Evolutionary conservation across 2,329 filamentous ascomycete genomes (phyloP).

Genomic region (Didymosphaeria variabile): DNA sequence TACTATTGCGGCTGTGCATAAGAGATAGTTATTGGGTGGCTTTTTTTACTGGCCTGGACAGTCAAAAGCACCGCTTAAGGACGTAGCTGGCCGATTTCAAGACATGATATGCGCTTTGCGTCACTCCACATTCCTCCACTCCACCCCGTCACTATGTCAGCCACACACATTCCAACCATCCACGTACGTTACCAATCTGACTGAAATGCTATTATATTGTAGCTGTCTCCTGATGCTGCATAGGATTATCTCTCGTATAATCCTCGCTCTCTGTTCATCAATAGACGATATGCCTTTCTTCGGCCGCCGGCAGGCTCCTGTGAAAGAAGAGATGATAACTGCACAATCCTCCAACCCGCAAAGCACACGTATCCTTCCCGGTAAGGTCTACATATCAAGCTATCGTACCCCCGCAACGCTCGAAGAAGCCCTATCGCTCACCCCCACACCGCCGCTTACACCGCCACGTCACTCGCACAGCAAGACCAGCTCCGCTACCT

Average conservation of each 20-base stretch:
- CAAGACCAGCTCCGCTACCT: constrained; percentile 14
- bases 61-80: not conserved
- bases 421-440: constrained; percentile 24
- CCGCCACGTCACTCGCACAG: constrained; percentile 11
- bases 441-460: constrained; percentile 18
- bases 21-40: not conserved
- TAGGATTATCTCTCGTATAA: not conserved
- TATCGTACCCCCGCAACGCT: constrained; percentile 21
- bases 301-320: constrained; percentile 15
- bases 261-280: constrained; percentile 3
- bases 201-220: not conserved
- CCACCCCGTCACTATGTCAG: constrained; percentile 34
- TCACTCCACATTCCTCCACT: constrained; percentile 34
- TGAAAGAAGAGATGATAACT: constrained; percentile 22
- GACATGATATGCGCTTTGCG: constrained; percentile 4
- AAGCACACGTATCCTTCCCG: constrained; percentile 20
- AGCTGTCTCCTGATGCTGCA: not conserved
- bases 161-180: constrained; percentile 37
- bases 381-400: constrained; percentile 23
- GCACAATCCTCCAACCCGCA: constrained; percentile 25
- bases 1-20: not conserved
- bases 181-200: constrained; percentile 13
- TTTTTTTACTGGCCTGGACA: not conserved
- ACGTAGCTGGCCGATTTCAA: not conserved
- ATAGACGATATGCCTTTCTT: constrained; percentile 27